Evolutionary conservation across 2,329 filamentous ascomycete genomes (phyloP).

Genomic region (Aspergillus hortae): DNA sequence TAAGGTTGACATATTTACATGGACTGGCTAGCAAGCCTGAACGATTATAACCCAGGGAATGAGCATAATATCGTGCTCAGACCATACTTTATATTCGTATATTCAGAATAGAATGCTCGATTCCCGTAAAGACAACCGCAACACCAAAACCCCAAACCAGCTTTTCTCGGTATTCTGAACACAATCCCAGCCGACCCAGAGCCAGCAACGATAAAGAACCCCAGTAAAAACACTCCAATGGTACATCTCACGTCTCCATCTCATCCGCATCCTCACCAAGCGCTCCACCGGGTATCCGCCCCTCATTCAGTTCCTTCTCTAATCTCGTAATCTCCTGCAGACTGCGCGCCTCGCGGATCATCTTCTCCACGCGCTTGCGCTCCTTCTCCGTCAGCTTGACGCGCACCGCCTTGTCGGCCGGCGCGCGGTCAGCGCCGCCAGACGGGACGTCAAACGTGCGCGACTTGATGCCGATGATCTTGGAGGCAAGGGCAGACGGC

Average conservation of each 20-base stretch:
- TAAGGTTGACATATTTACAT: too few species aligned
- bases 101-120: neutral
- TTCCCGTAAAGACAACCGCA: neutral
- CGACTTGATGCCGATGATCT: conserved; percentile 83
- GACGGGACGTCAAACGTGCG: conserved; percentile 61
- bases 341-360: conserved; percentile 85
- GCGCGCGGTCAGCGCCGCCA: conserved; percentile 35
- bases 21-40: too few species aligned
- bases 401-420: conserved; percentile 62
- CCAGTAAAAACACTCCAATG: neutral
- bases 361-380: conserved; percentile 76
- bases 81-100: too few species aligned
- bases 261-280: conserved; percentile 31
- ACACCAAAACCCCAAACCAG: neutral
- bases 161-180: neutral
- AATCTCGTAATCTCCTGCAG: conserved; percentile 84
- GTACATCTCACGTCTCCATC: conserved; percentile 35
- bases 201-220: too few species aligned
- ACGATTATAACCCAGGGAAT: too few species aligned
- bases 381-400: conserved; percentile 86
- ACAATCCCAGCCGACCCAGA: neutral
- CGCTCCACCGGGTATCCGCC: conserved; percentile 69
- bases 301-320: conserved; percentile 90
- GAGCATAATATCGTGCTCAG: too few species aligned
- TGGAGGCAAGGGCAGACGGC: conserved; percentile 75